Conservation (phyloP, 768 basidiomycete species). For the Calocybe gangraenosa region DNA sequence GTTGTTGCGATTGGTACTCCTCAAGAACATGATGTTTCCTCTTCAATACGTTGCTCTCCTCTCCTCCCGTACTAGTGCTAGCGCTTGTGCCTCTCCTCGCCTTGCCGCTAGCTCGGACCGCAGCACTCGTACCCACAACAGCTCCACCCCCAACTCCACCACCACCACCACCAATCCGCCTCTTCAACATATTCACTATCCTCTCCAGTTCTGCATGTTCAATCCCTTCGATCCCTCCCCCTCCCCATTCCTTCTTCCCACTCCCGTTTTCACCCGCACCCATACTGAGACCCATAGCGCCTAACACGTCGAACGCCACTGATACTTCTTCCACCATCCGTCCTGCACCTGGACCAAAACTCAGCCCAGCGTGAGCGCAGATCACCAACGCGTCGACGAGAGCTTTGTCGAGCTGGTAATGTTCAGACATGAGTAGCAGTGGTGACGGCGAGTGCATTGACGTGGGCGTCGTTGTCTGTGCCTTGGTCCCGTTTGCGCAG, state of each 20-base stretch:
- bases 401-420: conserved; percentile 56
- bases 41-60: conserved; percentile 22
- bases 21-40: conserved; percentile 23
- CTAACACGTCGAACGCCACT: conserved; percentile 22
- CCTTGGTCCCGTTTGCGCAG: conserved; percentile 2
- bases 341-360: conserved; percentile 22
- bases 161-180: conserved; percentile 18
- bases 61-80: background rate
- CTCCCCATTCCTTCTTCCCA: conserved; percentile 20
- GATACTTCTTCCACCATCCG: conserved; percentile 21
- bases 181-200: conserved; percentile 21
- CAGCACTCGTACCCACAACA: too few relatives aligned
- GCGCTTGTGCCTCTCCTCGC: too few relatives aligned
- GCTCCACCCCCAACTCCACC: too few relatives aligned
- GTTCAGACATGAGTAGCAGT: conserved; percentile 35
- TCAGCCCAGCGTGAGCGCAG: conserved; percentile 57
- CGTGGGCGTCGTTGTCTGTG: conserved; percentile 7
- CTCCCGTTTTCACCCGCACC: conserved; percentile 17
- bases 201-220: conserved; percentile 18
- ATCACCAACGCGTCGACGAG: conserved; percentile 65
- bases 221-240: conserved; percentile 21
- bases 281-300: conserved; percentile 5
- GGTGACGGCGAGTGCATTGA: too few relatives aligned
- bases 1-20: background rate
- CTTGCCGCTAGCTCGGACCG: too few relatives aligned